phyloP scores from a whole-genome alignment of 1,284 basidiomycete species.

The Polyporus tsugae region DNA sequence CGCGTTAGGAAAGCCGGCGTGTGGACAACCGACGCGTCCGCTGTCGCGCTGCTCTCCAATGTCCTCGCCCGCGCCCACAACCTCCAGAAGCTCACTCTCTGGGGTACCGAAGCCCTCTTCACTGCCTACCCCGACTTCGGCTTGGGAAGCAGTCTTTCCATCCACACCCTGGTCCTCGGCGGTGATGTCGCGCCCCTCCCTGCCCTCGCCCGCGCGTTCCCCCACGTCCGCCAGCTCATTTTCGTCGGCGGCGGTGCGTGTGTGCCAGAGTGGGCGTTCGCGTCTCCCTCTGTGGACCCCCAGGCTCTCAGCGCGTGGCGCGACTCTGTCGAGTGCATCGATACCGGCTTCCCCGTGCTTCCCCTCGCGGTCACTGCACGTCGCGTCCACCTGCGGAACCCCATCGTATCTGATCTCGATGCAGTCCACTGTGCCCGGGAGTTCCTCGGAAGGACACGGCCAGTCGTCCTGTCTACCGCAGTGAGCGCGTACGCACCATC shows the following conservation, averaged over 20 bases:
- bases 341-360: slow-evolving; percentile 27
- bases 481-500: slow-evolving; percentile 21
- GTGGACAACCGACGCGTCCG: slow-evolving; percentile 26
- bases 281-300: slow-evolving; percentile 13
- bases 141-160: slow-evolving; percentile 23
- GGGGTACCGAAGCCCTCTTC: slow-evolving; percentile 34
- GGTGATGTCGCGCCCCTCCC: slow-evolving; percentile 30
- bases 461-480: slow-evolving; percentile 28
- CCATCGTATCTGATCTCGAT: slow-evolving; percentile 26
- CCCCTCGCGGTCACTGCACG: slow-evolving; percentile 28
- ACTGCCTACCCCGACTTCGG: slow-evolving; percentile 28
- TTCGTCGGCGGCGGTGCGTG: slow-evolving; percentile 30
- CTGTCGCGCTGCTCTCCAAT: slow-evolving; percentile 25
- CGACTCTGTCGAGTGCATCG: slow-evolving; percentile 22
- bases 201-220: slow-evolving; percentile 31
- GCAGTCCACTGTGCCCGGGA: slow-evolving; percentile 25
- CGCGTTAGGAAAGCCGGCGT: slow-evolving; percentile 24
- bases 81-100: slow-evolving; percentile 32
- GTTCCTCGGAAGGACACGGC: slow-evolving; percentile 28
- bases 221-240: slow-evolving; percentile 28
- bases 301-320: slow-evolving; percentile 23
- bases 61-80: slow-evolving; percentile 25
- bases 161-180: slow-evolving; percentile 31
- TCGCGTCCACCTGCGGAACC: slow-evolving; percentile 27
- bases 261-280: slow-evolving; percentile 26